Base-by-base conservation (phyloP, 495 filamentous ascomycete genomes). In the Melanomma pulvis-pyrius region DNA sequence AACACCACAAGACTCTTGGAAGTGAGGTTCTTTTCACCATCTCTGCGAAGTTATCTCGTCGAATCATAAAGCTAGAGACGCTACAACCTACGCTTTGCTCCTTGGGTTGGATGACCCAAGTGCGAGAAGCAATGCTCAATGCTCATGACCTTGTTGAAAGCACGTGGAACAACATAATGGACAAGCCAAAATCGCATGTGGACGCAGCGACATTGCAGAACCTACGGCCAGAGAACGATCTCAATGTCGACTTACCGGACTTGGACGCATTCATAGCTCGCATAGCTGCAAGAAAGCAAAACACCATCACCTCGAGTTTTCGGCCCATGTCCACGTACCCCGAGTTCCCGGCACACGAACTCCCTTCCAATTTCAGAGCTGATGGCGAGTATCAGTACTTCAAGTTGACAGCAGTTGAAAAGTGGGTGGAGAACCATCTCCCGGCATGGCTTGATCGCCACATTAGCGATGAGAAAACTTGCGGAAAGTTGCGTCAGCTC, bases 371-470 rank as follows among this genome's bases (percentile, higher is more conserved):
- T 17, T 28, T 61, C 36, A 22, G n/a, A 32, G 21, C 21, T 39
- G 6, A 50, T 9, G 62, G 41, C 13, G 59, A 39, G 1, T 59
- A 68, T 8, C 21, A 21, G 25, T n/a, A 24, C 32, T 65, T 46
- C 9, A 32, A 59, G 15, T 59, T 71, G 9, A 17, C 30, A 1
- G 75, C 63, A 59, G 75, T 76, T 65, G 82, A 84, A 65, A 44
- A 51, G 0, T 87, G 83, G 83, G 78, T 84, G 17, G 64, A 28
- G 1, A 19, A 59, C 1, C 25, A 72, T 60, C 74, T 83, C 4
- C 52, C 70, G 17, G 36, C n/a, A 0, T 85, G 82, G 82, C 47
- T 81, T 1, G 29, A 63, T 25, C 15, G 1, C 9, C 69, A 80
- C 29, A 30, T 74, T 2, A 34, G 49, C 6, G 59, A 66, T 17